These are phyloP conservation scores for Pisolithus sp. DNA, from an alignment of 768 basidiomycete genomes.

Conservation along the genomic window DNA sequence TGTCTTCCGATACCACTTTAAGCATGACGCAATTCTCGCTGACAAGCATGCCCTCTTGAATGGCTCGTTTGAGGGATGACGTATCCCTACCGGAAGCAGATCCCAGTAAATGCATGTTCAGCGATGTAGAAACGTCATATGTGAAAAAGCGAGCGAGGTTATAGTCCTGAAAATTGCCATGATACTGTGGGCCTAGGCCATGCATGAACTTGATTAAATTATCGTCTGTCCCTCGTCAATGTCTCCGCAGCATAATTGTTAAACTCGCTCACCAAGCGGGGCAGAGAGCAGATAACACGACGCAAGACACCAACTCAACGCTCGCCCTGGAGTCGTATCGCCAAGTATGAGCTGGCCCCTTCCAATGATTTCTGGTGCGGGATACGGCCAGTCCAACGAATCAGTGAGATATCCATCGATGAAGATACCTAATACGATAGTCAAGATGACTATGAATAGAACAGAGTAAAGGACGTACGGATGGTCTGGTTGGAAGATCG, in stretches of 20 bases:
- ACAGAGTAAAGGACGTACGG: constrained; percentile 37
- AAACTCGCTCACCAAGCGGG: constrained; percentile 43
- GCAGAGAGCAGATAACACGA: constrained; percentile 56
- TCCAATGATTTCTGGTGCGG: constrained; percentile 33
- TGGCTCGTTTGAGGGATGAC: constrained; percentile 32
- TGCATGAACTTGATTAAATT: constrained; percentile 71
- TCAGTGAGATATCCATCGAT: constrained; percentile 67
- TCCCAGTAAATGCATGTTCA: constrained; percentile 70
- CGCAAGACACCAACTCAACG: constrained; percentile 54
- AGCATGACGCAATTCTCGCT: constrained; percentile 36
- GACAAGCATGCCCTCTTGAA: constrained; percentile 37
- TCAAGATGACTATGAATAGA: neutral
- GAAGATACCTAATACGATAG: constrained; percentile 50
- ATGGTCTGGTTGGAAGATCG: constrained; percentile 49
- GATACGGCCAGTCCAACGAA: constrained; percentile 57
- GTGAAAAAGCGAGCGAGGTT: constrained; percentile 69
- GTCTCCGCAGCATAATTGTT: neutral
- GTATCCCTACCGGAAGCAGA: constrained; percentile 34
- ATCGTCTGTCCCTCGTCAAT: constrained; percentile 41
- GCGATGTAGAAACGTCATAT: constrained; percentile 77
- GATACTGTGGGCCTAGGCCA: constrained; percentile 76
- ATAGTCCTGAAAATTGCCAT: constrained; percentile 68
- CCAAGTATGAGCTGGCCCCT: constrained; percentile 48
- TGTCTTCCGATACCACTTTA: constrained; percentile 28
- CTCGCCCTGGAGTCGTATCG: constrained; percentile 36